A percentile compares a stretch with the other conserved stretches of the same genome.
These are phyloP conservation scores for Iris macrosiphon DNA, from an alignment of 106 monocot species.

Conservation along the genomic window DNA sequence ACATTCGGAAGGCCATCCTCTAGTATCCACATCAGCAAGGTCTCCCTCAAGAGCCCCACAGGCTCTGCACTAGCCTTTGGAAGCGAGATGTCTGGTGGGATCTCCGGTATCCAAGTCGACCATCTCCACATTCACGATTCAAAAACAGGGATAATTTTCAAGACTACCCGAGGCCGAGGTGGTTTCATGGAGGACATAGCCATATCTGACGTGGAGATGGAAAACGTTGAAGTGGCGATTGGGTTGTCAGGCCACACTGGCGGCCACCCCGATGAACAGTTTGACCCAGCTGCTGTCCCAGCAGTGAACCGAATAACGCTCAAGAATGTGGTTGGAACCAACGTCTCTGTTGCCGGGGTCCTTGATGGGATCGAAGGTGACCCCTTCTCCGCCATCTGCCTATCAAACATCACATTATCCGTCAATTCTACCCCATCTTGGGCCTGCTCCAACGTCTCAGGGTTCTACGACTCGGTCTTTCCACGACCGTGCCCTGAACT, in stretches of 20 bases:
- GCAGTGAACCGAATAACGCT: conserved; percentile 48
- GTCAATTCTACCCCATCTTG: conserved; percentile 32
- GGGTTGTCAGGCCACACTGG: conserved; percentile 49
- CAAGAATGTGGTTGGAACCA: conserved; percentile 43
- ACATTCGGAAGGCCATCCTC: conserved; percentile 45
- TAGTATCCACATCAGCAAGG: conserved; percentile 45
- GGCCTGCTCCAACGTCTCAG: conserved; percentile 72
- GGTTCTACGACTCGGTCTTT: conserved; percentile 53
- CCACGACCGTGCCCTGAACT: conserved; percentile 71
- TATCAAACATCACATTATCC: conserved; percentile 49
- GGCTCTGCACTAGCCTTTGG: conserved; percentile 84
- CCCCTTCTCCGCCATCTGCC: conserved; percentile 67
- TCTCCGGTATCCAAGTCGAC: conserved; percentile 39
- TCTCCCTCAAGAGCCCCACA: conserved; percentile 24
- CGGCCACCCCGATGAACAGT: conserved; percentile 55
- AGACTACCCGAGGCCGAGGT: conserved; percentile 68
- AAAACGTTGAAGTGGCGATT: conserved; percentile 49
- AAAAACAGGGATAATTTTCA: conserved; percentile 46
- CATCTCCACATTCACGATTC: conserved; percentile 46
- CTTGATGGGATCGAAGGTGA: conserved; percentile 48
- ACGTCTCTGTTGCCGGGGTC: conserved; percentile 46
- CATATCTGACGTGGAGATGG: conserved; percentile 47
- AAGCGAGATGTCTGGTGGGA: conserved; percentile 94
- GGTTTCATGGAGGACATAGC: conserved; percentile 54
- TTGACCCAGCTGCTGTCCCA: conserved; percentile 49